A percentile compares a stretch with the other conserved stretches of the same genome.
These are phyloP conservation scores for Psilocybe sp. DNA, from an alignment of 768 basidiomycete species.

Conservation along the genomic window DNA sequence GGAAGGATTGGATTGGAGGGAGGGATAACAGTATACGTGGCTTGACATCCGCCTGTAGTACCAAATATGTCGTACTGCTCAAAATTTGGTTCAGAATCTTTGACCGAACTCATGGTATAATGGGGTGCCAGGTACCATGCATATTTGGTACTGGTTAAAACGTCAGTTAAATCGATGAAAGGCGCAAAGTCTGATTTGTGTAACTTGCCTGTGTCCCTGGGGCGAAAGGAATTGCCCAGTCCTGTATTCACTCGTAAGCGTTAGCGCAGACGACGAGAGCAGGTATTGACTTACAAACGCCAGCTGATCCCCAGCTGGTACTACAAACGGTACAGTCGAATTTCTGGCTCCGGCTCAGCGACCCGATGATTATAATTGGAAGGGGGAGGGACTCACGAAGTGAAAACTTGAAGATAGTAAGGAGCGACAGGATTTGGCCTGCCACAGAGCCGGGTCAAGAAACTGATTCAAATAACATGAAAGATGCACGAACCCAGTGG, in stretches of 20 bases:
- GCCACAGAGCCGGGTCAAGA: background rate
- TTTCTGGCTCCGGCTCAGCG: constrained; percentile 9
- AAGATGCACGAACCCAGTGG: constrained; percentile 32
- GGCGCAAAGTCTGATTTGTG: background rate
- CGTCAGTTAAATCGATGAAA: background rate
- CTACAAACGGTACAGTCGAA: constrained; percentile 49
- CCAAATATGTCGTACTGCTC: constrained; percentile 50
- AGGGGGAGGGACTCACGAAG: constrained; percentile 42
- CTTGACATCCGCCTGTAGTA: constrained; percentile 61
- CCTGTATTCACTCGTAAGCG: constrained; percentile 26
- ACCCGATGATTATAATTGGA: constrained; percentile 21
- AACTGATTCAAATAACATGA: background rate
- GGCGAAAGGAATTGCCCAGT: constrained; percentile 56
- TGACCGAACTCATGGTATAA: background rate
- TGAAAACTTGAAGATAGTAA: constrained; percentile 59
- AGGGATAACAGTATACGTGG: constrained; percentile 52
- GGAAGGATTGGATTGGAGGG: constrained; percentile 22
- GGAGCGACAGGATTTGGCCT: constrained; percentile 57
- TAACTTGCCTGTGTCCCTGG: constrained; percentile 51
- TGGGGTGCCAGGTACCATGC: constrained; percentile 35
- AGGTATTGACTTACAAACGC: constrained; percentile 39
- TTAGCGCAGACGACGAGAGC: background rate
- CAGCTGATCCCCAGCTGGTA: constrained; percentile 44
- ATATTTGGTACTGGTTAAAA: constrained; percentile 53
- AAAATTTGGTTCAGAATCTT: background rate